These are phyloP conservation scores for Scheffersomyces parashehatae DNA, from an alignment of 1,139 yeast species.

Conservation along the genomic window DNA sequence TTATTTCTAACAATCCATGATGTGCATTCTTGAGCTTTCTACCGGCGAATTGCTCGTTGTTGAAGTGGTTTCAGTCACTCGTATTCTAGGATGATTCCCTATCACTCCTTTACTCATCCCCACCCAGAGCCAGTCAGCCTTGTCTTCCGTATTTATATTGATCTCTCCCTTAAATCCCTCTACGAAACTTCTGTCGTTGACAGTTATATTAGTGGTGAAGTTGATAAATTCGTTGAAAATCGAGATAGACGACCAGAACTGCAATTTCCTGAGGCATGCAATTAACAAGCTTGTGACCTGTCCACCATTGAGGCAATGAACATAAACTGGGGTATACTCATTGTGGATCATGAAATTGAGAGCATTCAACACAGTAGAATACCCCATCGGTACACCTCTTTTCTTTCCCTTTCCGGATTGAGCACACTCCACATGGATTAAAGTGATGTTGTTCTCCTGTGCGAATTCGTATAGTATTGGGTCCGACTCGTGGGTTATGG, in stretches of 20 bases:
- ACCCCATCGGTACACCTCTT: slow-evolving; percentile 75
- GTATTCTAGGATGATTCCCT: slow-evolving; percentile 43
- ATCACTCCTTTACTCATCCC: slow-evolving; percentile 65
- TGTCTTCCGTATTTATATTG: slow-evolving; percentile 46
- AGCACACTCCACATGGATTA: slow-evolving; percentile 68
- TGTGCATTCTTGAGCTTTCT: neutral
- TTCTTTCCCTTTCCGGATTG: slow-evolving; percentile 73
- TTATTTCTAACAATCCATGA: neutral
- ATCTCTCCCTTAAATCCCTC: slow-evolving; percentile 75
- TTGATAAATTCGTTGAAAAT: slow-evolving; percentile 83
- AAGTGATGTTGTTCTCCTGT: slow-evolving; percentile 40
- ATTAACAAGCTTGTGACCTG: slow-evolving; percentile 80
- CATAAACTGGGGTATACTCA: slow-evolving; percentile 66
- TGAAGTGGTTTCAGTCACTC: slow-evolving; percentile 25
- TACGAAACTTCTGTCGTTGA: slow-evolving; percentile 80
- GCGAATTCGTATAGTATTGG: slow-evolving; percentile 55
- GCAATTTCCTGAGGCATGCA: slow-evolving; percentile 81
- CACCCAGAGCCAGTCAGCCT: slow-evolving; percentile 75
- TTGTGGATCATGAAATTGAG: slow-evolving; percentile 61
- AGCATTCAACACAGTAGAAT: slow-evolving; percentile 58
- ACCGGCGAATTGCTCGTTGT: neutral
- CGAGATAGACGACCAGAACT: slow-evolving; percentile 88
- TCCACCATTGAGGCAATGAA: slow-evolving; percentile 90
- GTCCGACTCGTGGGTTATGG: slow-evolving; percentile 58
- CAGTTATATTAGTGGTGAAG: slow-evolving; percentile 75